Conservation (phyloP, 495 filamentous ascomycete species). For the Aeminium ludgeri region DNA sequence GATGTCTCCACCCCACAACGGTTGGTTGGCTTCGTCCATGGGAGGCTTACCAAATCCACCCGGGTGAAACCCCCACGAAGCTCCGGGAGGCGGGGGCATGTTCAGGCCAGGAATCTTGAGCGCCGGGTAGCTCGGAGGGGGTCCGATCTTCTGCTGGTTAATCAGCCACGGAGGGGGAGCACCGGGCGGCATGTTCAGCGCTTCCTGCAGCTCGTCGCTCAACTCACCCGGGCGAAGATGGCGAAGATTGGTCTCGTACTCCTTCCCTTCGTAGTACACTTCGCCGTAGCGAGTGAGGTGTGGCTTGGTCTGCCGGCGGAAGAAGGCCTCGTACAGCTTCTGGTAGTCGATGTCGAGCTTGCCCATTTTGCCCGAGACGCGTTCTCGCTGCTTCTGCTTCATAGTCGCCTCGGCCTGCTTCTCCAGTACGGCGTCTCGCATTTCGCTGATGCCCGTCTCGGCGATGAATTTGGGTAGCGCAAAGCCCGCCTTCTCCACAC, state of each 20-base stretch:
- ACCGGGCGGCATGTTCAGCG: slow-evolving; percentile 83
- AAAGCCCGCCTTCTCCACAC: slow-evolving; percentile 88
- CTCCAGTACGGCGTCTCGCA: slow-evolving; percentile 90
- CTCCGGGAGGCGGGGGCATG: slow-evolving; percentile 88
- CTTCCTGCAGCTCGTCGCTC: slow-evolving; percentile 78
- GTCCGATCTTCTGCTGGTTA: slow-evolving; percentile 84
- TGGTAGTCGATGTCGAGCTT: slow-evolving; percentile 96
- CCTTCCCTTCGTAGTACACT: slow-evolving; percentile 97
- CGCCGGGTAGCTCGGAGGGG: slow-evolving; percentile 80
- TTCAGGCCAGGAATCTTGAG: slow-evolving; percentile 89
- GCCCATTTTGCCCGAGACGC: slow-evolving; percentile 92
- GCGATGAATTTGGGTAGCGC: slow-evolving; percentile 91
- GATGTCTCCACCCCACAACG: slow-evolving; percentile 83
- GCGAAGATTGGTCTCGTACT: slow-evolving; percentile 86
- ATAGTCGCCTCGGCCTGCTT: slow-evolving; percentile 81
- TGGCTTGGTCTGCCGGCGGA: slow-evolving; percentile 90
- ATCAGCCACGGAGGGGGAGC: slow-evolving; percentile 95
- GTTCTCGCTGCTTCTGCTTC: slow-evolving; percentile 89
- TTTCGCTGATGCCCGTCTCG: slow-evolving; percentile 92
- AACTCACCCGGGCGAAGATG: slow-evolving; percentile 82
- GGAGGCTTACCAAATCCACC: slow-evolving; percentile 94
- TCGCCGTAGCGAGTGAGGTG: slow-evolving; percentile 87
- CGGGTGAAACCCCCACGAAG: slow-evolving; percentile 84
- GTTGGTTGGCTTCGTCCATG: slow-evolving; percentile 76
- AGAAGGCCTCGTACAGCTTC: slow-evolving; percentile 95